A percentile compares a stretch with the other conserved stretches of the same genome.
Conservation (phyloP, 495 filamentous ascomycete genomes). For the Aspergillus wentii region DNA sequence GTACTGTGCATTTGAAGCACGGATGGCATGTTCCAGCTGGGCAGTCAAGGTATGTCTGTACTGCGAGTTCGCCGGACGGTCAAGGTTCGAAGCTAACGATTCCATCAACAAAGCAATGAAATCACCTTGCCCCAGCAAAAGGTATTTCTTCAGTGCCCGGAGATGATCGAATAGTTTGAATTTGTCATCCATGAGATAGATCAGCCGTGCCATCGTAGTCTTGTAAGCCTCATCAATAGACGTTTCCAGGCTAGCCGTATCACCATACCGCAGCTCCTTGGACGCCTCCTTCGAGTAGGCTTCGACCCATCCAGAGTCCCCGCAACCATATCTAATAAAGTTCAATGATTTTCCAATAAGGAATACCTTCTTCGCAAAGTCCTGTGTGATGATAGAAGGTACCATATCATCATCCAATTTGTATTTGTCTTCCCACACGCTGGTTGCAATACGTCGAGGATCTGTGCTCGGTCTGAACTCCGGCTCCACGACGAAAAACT, state of each 20-base stretch:
- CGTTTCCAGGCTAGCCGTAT: constrained; percentile 83
- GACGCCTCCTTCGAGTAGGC: constrained; percentile 91
- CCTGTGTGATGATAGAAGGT: constrained; percentile 83
- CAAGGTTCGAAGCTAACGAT: constrained; percentile 83
- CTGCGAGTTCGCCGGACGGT: constrained; percentile 90
- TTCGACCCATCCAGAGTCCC: constrained; percentile 92
- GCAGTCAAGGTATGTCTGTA: constrained; percentile 95
- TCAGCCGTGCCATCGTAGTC: constrained; percentile 93
- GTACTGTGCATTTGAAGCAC: constrained; percentile 94
- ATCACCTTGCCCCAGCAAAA: constrained; percentile 92
- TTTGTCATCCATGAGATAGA: constrained; percentile 85
- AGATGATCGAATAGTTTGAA: constrained; percentile 94
- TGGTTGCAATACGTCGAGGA: constrained; percentile 66
- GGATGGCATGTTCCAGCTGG: constrained; percentile 95
- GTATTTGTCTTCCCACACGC: constrained; percentile 98
- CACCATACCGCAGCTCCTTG: constrained; percentile 88
- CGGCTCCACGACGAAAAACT: constrained; percentile 93
- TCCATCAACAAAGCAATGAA: constrained; percentile 99
- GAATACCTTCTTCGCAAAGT: constrained; percentile 94
- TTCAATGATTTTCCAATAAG: constrained; percentile 97
- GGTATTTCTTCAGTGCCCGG: constrained; percentile 86
- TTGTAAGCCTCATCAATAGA: constrained; percentile 98
- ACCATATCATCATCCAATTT: constrained; percentile 79
- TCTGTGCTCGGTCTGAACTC: constrained; percentile 40
- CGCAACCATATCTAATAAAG: constrained; percentile 94